Conservation (phyloP, 2,329 filamentous ascomycete species). For the Fusarium sp. region DNA sequence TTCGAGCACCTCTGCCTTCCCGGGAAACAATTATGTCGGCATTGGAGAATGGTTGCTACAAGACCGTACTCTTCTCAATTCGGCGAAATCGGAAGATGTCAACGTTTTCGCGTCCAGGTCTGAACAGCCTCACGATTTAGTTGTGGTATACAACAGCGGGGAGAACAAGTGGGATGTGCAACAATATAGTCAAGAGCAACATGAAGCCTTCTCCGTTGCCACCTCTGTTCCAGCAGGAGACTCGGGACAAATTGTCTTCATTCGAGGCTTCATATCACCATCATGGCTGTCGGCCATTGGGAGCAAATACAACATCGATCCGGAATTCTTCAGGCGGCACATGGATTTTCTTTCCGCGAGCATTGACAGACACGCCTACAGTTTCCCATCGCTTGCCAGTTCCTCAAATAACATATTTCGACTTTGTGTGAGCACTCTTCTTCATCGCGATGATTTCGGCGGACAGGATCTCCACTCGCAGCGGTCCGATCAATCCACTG, state of each 20-base stretch:
- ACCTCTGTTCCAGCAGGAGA: neutral
- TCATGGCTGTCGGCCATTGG: conserved; percentile 1
- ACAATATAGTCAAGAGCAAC: neutral
- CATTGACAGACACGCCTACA: neutral
- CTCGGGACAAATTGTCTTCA: conserved; percentile 6
- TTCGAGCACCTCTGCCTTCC: neutral
- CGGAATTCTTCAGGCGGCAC: conserved; percentile 7
- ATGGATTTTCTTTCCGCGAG: conserved; percentile 4
- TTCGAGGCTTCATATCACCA: conserved; percentile 3
- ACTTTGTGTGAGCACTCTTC: neutral
- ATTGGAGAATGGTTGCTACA: conserved; percentile 1
- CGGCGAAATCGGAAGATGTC: neutral
- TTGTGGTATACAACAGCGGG: neutral
- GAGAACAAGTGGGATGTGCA: neutral
- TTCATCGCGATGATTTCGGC: neutral
- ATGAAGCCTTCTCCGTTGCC: neutral
- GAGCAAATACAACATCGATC: conserved; percentile 7
- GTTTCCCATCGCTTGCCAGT: neutral
- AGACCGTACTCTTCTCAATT: neutral
- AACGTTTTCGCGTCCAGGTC: neutral
- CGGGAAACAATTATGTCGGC: neutral
- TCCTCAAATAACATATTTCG: neutral
- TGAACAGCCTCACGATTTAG: conserved; percentile 1
- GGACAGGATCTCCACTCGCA: neutral
- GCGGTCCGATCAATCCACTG: neutral